Conservation (phyloP, 2,329 filamentous ascomycete species). For the Biscogniauxia sp. region DNA sequence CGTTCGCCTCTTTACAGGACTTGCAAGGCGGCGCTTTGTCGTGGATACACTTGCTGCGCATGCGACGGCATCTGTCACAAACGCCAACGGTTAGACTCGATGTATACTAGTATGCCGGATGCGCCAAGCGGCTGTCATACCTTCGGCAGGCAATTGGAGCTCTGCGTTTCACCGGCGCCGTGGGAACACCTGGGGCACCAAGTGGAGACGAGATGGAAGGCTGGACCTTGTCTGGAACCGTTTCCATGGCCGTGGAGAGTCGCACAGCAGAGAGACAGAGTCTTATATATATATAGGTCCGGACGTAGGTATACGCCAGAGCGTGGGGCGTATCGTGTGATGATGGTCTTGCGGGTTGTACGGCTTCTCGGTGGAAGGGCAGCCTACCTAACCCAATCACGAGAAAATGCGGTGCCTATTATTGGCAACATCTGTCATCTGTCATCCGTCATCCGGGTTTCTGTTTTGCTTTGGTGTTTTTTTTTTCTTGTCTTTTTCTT, state of each 20-base stretch:
- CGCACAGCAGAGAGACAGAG: slow-evolving; percentile 4
- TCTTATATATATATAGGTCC: background rate
- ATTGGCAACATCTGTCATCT: background rate
- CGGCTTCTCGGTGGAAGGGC: background rate
- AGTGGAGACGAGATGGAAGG: slow-evolving; percentile 26
- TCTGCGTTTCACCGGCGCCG: slow-evolving; percentile 43
- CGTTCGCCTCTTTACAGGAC: slow-evolving; percentile 49
- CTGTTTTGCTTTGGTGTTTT: background rate
- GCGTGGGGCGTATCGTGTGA: background rate
- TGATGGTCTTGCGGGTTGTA: background rate
- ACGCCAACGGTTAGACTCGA: slow-evolving; percentile 8
- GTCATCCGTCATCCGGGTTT: background rate
- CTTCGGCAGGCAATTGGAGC: slow-evolving; percentile 53
- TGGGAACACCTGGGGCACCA: slow-evolving; percentile 8
- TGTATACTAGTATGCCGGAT: slow-evolving; percentile 7
- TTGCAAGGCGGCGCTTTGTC: slow-evolving; percentile 51
- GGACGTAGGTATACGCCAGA: background rate
- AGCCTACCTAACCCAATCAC: background rate
- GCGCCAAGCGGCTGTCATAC: slow-evolving; percentile 33
- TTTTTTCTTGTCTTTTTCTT: background rate
- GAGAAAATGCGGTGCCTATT: background rate
- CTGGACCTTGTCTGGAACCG: slow-evolving; percentile 15
- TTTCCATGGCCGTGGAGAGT: slow-evolving; percentile 20
- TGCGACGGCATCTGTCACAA: slow-evolving; percentile 48
- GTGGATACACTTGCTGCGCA: slow-evolving; percentile 56